Evolutionary conservation across 108 stramenopile species (phyloP).

Genomic region (Mediolabrus comicus): DNA sequence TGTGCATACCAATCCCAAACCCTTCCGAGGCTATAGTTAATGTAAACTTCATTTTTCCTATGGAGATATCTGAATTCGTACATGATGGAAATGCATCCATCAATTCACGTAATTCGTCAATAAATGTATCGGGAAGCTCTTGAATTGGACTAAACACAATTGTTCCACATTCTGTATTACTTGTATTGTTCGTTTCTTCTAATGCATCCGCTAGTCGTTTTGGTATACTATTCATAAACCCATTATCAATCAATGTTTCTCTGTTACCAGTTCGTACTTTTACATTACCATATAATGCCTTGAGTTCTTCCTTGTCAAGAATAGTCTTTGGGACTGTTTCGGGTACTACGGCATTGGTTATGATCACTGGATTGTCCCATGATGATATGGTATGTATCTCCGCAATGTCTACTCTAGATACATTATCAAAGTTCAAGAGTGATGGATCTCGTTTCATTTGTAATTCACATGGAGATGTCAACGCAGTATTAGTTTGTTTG

Average conservation of each 20-base stretch:
- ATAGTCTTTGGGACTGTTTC: neutral
- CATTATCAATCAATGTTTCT: slow-evolving; percentile 43
- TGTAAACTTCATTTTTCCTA: slow-evolving; percentile 23
- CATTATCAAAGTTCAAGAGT: slow-evolving; percentile 32
- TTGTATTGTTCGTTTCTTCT: neutral
- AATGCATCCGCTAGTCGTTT: slow-evolving; percentile 20
- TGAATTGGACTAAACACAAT: slow-evolving; percentile 47
- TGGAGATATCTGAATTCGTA: neutral
- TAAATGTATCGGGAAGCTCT: slow-evolving; percentile 28
- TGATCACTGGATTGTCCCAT: slow-evolving; percentile 19
- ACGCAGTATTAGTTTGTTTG: too few species aligned
- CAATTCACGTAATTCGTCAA: slow-evolving; percentile 5
- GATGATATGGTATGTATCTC: neutral
- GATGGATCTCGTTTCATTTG: slow-evolving; percentile 39
- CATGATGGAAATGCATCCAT: slow-evolving; percentile 4
- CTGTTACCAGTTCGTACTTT: slow-evolving; percentile 47
- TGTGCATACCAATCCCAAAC: slow-evolving; percentile 51
- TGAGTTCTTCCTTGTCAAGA: slow-evolving; percentile 7
- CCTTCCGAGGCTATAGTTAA: slow-evolving; percentile 35
- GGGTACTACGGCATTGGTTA: slow-evolving; percentile 9
- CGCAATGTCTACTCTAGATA: slow-evolving; percentile 14
- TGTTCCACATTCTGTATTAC: slow-evolving; percentile 10
- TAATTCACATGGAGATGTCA: slow-evolving; percentile 20
- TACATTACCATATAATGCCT: neutral
- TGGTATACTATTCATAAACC: slow-evolving; percentile 33